Percentiles rank a stretch among this genome's conserved stretches.
These are phyloP conservation scores for Beauveria caledonica DNA, from an alignment of 2,329 filamentous ascomycete genomes.

Conservation along the genomic window DNA sequence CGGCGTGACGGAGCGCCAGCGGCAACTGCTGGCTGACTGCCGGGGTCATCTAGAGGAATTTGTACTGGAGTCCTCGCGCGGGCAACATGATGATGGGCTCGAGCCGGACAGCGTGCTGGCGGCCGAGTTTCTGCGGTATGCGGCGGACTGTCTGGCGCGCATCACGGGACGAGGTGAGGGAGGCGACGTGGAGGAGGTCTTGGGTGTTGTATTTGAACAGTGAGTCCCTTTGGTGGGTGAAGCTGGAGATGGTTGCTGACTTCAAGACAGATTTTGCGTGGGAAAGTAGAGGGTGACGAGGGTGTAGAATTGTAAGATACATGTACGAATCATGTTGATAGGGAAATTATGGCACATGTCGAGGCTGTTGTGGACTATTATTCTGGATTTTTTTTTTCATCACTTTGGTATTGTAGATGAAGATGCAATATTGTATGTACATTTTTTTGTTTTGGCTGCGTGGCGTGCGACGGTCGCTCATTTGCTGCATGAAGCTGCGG, in stretches of 20 bases:
- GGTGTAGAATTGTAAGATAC: not conserved
- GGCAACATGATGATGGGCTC: slow-evolving; percentile 20
- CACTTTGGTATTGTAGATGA: no score
- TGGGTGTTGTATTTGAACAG: slow-evolving; percentile 98
- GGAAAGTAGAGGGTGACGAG: slow-evolving; percentile 36
- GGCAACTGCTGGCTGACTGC: slow-evolving; percentile 70
- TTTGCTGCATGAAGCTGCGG: no score
- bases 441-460: no score
- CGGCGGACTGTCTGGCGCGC: slow-evolving; percentile 69
- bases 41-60: slow-evolving; percentile 66
- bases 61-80: slow-evolving; percentile 43
- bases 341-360: no score
- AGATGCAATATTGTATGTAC: no score
- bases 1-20: slow-evolving; percentile 84
- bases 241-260: not conserved
- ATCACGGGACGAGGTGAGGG: slow-evolving; percentile 82
- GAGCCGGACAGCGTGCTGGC: slow-evolving; percentile 81
- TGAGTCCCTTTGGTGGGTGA: slow-evolving; percentile 38
- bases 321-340: not conserved
- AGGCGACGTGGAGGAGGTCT: slow-evolving; percentile 88
- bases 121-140: slow-evolving; percentile 78
- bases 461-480: no score
- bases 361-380: no score
- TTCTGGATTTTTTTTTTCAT: no score
- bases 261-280: slow-evolving; percentile 42